Percentiles rank a stretch among this genome's conserved stretches.
These are phyloP conservation scores for Monosporascus cannonballus DNA, from an alignment of 2,329 filamentous ascomycete genomes.

Conservation along the genomic window DNA sequence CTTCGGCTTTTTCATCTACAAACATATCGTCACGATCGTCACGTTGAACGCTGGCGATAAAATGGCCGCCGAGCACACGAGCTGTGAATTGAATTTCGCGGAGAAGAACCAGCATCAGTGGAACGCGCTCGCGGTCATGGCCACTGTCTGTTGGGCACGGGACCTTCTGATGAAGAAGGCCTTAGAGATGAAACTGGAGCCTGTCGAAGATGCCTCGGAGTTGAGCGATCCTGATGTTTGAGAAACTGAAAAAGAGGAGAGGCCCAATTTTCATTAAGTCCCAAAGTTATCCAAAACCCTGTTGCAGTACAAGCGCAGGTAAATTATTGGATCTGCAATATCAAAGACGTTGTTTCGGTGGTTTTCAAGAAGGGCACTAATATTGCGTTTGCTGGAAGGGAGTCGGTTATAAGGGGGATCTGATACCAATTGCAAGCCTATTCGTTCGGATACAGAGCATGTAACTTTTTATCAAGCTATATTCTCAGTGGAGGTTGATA, in stretches of 20 bases:
- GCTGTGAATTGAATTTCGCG: slow-evolving; percentile 23
- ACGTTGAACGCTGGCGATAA: slow-evolving; percentile 22
- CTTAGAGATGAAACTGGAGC: not conserved
- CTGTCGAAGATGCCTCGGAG: not conserved
- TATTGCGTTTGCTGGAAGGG: no score
- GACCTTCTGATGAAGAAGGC: slow-evolving; percentile 15
- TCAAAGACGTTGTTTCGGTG: no score
- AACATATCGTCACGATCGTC: slow-evolving; percentile 24
- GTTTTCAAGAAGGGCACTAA: no score
- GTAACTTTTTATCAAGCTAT: no score
- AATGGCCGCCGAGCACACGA: slow-evolving; percentile 17
- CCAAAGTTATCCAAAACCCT: no score
- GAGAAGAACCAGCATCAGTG: slow-evolving; percentile 25
- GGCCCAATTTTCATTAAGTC: not conserved
- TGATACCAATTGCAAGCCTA: no score
- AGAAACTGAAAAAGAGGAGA: not conserved
- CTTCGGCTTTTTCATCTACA: slow-evolving; percentile 25
- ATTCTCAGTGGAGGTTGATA: no score
- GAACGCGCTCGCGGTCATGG: slow-evolving; percentile 27
- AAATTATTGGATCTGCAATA: no score
- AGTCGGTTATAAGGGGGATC: no score
- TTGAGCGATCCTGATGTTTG: slow-evolving; percentile 10
- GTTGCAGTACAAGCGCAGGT: no score
- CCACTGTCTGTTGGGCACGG: slow-evolving; percentile 27
- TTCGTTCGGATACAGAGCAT: no score